phyloP scores from a whole-genome alignment of 495 filamentous ascomycete species.

The Hypoxylon fuscum region DNA sequence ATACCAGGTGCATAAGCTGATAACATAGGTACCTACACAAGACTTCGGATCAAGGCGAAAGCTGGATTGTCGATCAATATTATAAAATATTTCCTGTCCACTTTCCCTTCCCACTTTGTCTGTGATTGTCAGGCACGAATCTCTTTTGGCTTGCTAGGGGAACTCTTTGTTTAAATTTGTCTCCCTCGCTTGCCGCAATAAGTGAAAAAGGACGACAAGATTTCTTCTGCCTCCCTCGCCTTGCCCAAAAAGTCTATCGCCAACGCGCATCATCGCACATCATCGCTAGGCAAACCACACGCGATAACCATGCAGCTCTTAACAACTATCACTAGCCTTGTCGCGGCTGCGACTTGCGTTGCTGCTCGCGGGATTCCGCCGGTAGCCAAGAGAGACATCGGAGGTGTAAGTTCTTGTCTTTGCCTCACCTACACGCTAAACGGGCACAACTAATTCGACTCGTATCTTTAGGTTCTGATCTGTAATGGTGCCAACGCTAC shows the following conservation, averaged over 20 bases:
- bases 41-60: slow-evolving; percentile 21
- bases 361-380: slow-evolving; percentile 24
- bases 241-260: not conserved
- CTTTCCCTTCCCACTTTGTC: slow-evolving; percentile 8
- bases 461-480: slow-evolving; percentile 45
- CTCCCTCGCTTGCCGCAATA: too few species aligned
- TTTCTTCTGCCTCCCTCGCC: slow-evolving; percentile 6
- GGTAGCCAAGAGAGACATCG: slow-evolving; percentile 40
- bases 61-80: slow-evolving; percentile 30
- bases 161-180: too few species aligned
- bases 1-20: too few species aligned
- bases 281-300: too few species aligned
- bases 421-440: not conserved
- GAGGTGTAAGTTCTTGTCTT: slow-evolving; percentile 42
- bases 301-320: slow-evolving; percentile 34
- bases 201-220: not conserved
- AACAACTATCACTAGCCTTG: slow-evolving; percentile 25
- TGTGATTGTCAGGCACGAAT: slow-evolving; percentile 19
- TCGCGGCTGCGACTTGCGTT: slow-evolving; percentile 27
- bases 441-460: slow-evolving; percentile 7
- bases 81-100: slow-evolving; percentile 21
- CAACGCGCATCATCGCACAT: slow-evolving; percentile 12
- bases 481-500: slow-evolving; percentile 54
- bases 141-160: not conserved
- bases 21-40: slow-evolving; percentile 6